Base-by-base conservation (phyloP, 106 monocot genomes). In the Acanthochlamys bracteata region DNA sequence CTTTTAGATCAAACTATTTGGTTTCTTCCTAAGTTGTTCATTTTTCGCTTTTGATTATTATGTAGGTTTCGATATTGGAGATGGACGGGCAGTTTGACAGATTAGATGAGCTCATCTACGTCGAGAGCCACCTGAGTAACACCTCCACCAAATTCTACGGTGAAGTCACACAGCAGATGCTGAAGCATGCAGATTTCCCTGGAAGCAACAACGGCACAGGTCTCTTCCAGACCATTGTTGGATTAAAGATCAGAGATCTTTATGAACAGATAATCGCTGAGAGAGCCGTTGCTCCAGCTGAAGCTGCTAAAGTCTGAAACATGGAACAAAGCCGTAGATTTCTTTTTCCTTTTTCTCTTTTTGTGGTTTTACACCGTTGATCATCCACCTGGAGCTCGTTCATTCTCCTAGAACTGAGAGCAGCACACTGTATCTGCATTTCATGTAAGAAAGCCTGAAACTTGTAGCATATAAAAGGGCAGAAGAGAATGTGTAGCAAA, bases 51-150 rank as follows among this genome's bases (percentile, higher is more conserved):
- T 15, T 62, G 40, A 62, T 12, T 7, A 41, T 49, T 7, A 41
- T 49, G 15, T 39, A 96, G 95, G 95, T 96, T 19, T 96, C 95
- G 16, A 80, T 90, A 12, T 17, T 96, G 71, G 95, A 96, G 74
- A 96, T 96, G 95, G 95, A 96, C 63, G 95, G 95, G 42, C 87
- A 88, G 55, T 96, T 96, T 41, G 95, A 96, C 76, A 88, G 83
- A 83, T 57, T 96, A 63, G 95, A 96, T 47, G 95, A 96, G 63
- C 87, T 96, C 47, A 96, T 96, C 45, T 96, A 96, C 53, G 90
- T 96, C 6, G 95, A 96, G 71, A 90, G 90, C 70, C 95, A 96
- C 54, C 82, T 90, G 24, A 96, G 90, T 77, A 90, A 78, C 76
- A 69, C 90, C 66, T 96, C 95, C 0, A 87, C 95, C 25, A 96